Conservation (phyloP, 2,329 filamentous ascomycete species). For the Penicillium sp. region DNA sequence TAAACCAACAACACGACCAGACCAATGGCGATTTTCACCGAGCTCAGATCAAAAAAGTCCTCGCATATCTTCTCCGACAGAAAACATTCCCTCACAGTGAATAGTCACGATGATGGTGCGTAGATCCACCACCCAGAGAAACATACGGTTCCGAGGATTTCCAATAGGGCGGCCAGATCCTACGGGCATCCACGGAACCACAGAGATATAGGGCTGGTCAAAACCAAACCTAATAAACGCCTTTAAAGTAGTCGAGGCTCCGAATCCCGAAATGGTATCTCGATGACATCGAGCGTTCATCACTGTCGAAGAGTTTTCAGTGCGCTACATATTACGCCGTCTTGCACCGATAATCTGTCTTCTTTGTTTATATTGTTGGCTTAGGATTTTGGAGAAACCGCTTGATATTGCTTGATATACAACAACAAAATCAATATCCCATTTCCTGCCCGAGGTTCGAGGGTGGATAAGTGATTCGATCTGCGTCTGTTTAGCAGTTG, state of each 20-base stretch:
- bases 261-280: constrained; percentile 2
- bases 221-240: constrained; percentile 3
- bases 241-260: not conserved
- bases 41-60: constrained; percentile 1
- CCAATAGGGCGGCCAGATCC: constrained; percentile 12
- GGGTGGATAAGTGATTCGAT: not conserved
- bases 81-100: constrained; percentile 1
- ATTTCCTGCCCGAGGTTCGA: not conserved
- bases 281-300: constrained; percentile 25
- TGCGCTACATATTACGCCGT: constrained; percentile 19
- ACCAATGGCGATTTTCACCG: not conserved
- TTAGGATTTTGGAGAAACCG: not conserved
- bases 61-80: constrained; percentile 22
- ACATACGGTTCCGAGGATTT: constrained; percentile 15
- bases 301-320: constrained; percentile 3
- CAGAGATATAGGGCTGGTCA: not conserved
- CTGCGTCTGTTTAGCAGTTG: not conserved
- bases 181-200: constrained; percentile 8
- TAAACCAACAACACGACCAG: not conserved
- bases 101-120: constrained; percentile 21
- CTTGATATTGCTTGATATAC: not conserved
- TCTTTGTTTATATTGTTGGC: not conserved
- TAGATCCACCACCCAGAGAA: not conserved
- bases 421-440: not conserved
- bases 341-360: constrained; percentile 1